phyloP scores from a whole-genome alignment of 495 filamentous ascomycete species.

The Penicillium dipodomyicola region DNA sequence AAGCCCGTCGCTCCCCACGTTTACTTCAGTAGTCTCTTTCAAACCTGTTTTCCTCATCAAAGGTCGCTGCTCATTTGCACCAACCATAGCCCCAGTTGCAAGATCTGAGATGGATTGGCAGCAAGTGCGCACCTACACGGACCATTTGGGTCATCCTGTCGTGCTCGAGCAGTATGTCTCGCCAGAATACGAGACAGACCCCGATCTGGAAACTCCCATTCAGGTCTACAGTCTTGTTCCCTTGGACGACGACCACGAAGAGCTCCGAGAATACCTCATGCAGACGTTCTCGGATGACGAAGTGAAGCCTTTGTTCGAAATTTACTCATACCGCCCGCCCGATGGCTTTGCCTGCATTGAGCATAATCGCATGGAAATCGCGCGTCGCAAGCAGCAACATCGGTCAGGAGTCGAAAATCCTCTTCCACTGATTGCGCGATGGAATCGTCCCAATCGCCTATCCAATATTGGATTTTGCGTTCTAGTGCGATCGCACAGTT shows the following conservation, averaged over 20 bases:
- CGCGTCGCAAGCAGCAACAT: constrained; percentile 24
- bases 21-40: constrained; percentile 6
- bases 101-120: constrained; percentile 1
- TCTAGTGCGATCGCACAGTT: constrained; percentile 20
- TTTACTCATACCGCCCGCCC: constrained; percentile 22
- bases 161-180: constrained; percentile 20
- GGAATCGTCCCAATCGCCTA: not conserved
- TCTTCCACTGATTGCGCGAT: constrained; percentile 16
- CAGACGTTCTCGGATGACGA: constrained; percentile 11
- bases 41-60: too few relatives aligned
- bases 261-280: constrained; percentile 21
- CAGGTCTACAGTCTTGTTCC: constrained; percentile 29
- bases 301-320: constrained; percentile 20
- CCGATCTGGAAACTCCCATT: constrained; percentile 2
- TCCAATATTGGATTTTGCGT: constrained; percentile 13
- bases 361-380: constrained; percentile 25
- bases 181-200: constrained; percentile 11
- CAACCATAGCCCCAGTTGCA: too few relatives aligned
- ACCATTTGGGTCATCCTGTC: constrained; percentile 19
- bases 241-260: constrained; percentile 23
- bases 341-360: constrained; percentile 26
- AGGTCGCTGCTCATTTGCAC: not conserved
- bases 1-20: constrained; percentile 6
- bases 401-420: constrained; percentile 12
- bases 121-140: constrained; percentile 15